Evolutionary conservation across 2,329 filamentous ascomycete species (phyloP).

Genomic region (Penicillium polonicum): DNA sequence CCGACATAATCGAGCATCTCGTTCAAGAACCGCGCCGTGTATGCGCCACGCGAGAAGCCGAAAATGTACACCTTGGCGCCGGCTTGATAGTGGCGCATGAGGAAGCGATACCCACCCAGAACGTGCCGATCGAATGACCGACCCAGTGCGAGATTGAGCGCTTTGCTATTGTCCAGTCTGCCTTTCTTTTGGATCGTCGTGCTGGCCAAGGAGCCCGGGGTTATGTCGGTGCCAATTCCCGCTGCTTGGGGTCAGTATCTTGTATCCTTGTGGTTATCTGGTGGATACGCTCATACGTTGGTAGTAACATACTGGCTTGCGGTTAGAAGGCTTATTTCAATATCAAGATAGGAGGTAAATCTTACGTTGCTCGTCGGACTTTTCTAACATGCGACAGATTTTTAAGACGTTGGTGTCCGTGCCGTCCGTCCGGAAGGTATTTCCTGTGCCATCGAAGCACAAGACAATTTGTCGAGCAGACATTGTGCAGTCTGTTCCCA

Average conservation of each 20-base stretch:
- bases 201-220: conserved; percentile 22
- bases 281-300: conserved; percentile 17
- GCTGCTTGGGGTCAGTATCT: conserved; percentile 12
- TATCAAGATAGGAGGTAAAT: too few species aligned
- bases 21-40: conserved; percentile 68
- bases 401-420: conserved; percentile 45
- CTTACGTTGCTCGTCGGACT: conserved; percentile 28
- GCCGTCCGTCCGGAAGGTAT: conserved; percentile 40
- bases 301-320: conserved; percentile 29
- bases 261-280: neutral
- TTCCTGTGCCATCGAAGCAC: conserved; percentile 45
- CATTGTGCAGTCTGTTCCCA: neutral
- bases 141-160: conserved; percentile 66
- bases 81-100: conserved; percentile 66
- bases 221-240: conserved; percentile 39
- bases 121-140: conserved; percentile 76
- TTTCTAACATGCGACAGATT: conserved; percentile 42
- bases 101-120: conserved; percentile 72
- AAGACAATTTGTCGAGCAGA: conserved; percentile 17
- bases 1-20: conserved; percentile 81
- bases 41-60: conserved; percentile 67
- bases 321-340: neutral
- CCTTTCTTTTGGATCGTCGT: conserved; percentile 14
- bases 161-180: conserved; percentile 10
- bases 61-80: conserved; percentile 63